Percentiles rank a stretch among this genome's conserved stretches.
These are phyloP conservation scores for Hanseniaspora lindneri DNA, from an alignment of 805 yeast species.

Conservation along the genomic window DNA sequence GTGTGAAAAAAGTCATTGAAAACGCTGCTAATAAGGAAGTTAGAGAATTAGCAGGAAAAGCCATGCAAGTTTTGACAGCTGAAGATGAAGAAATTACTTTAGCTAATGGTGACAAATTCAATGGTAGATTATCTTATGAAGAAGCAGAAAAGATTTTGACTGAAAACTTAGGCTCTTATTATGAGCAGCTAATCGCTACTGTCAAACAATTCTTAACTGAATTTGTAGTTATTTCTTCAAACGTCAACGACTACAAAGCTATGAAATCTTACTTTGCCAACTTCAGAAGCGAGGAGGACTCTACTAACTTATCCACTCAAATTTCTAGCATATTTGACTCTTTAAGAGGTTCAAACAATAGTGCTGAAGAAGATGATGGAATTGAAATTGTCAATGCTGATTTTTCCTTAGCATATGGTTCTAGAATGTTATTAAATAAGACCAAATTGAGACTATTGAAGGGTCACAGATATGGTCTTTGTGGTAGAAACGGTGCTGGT, in stretches of 20 bases:
- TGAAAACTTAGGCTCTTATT: constrained; percentile 23
- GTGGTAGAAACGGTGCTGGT: constrained; percentile 99
- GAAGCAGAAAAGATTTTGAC: constrained; percentile 38
- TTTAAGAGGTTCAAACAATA: constrained; percentile 35
- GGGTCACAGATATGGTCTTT: constrained; percentile 94
- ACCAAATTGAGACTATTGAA: constrained; percentile 75
- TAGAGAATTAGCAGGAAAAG: constrained; percentile 82
- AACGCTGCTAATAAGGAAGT: constrained; percentile 95
- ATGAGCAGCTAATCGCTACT: constrained; percentile 29
- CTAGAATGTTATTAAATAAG: constrained; percentile 90
- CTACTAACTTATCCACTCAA: constrained; percentile 35
- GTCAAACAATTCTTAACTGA: constrained; percentile 40
- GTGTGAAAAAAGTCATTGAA: constrained; percentile 73
- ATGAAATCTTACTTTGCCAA: constrained; percentile 42
- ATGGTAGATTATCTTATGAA: constrained; percentile 54
- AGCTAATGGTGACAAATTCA: constrained; percentile 49
- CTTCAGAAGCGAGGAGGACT: constrained; percentile 33
- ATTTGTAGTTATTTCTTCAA: constrained; percentile 48
- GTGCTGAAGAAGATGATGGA: constrained; percentile 60
- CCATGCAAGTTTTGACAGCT: constrained; percentile 65
- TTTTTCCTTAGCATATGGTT: constrained; percentile 93
- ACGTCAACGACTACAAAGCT: constrained; percentile 63
- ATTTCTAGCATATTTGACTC: constrained; percentile 45
- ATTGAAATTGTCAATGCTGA: constrained; percentile 86
- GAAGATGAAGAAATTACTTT: constrained; percentile 45